phyloP scores from a whole-genome alignment of 1,284 basidiomycete species.

The Moniliophthora roreri region DNA sequence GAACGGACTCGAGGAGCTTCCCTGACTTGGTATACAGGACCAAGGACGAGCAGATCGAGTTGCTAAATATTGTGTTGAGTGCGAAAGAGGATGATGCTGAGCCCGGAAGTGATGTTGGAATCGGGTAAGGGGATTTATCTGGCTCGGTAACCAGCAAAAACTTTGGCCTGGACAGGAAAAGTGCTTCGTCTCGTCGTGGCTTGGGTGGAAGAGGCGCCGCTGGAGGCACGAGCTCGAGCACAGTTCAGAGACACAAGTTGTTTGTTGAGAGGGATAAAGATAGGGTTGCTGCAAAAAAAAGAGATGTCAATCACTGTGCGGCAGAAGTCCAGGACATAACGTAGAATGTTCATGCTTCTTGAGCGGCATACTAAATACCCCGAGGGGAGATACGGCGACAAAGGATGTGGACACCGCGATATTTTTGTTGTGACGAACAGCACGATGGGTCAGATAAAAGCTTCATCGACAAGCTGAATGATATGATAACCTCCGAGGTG shows the following conservation, averaged over 20 bases:
- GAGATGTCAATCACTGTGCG: not conserved
- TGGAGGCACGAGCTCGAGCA: slow-evolving; percentile 38
- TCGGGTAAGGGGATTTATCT: slow-evolving; percentile 74
- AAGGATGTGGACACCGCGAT: no score
- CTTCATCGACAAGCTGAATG: no score
- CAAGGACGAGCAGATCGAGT: slow-evolving; percentile 91
- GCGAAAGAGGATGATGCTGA: slow-evolving; percentile 92
- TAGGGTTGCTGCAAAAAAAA: slow-evolving; percentile 44
- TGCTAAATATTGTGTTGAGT: slow-evolving; percentile 89
- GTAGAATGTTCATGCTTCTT: no score
- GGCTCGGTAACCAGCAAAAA: slow-evolving; percentile 80
- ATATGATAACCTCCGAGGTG: no score
- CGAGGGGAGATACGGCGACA: no score
- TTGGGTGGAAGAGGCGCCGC: not conserved
- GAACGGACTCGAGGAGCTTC: slow-evolving; percentile 86
- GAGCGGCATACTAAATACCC: no score
- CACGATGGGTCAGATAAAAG: no score
- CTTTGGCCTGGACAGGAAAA: slow-evolving; percentile 45
- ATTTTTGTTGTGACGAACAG: no score
- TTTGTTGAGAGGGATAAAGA: slow-evolving; percentile 82
- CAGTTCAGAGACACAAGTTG: slow-evolving; percentile 70
- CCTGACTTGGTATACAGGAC: slow-evolving; percentile 92
- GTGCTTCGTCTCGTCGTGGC: slow-evolving; percentile 30
- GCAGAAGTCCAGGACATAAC: not conserved
- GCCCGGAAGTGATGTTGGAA: slow-evolving; percentile 81